These are phyloP conservation scores for Xylaria longipes DNA, from an alignment of 495 filamentous ascomycete species.

Conservation along the genomic window DNA sequence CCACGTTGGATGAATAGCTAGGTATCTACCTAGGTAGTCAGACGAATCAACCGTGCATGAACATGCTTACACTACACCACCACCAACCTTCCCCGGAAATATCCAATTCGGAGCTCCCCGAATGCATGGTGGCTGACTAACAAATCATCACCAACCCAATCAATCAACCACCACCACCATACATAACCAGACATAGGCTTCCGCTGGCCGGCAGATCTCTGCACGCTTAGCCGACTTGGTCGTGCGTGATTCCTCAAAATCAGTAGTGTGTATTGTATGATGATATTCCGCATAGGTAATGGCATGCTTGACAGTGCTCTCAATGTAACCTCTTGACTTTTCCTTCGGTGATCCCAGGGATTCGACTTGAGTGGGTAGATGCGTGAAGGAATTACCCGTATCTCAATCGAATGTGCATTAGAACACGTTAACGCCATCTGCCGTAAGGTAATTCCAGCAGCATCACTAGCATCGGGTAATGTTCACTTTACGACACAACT, in stretches of 20 bases:
- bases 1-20: neutral
- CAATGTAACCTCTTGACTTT: neutral
- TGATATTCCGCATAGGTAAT: neutral
- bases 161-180: neutral
- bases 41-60: neutral
- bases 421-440: neutral
- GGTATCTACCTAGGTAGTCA: neutral
- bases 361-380: neutral
- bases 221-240: neutral
- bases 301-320: neutral
- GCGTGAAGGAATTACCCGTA: neutral
- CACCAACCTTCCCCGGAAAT: neutral
- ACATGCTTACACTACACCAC: neutral
- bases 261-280: neutral
- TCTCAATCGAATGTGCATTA: neutral
- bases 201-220: neutral
- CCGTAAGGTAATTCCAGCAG: neutral
- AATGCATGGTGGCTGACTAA: slow-evolving; percentile 10
- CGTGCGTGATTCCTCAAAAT: neutral
- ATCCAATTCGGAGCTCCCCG: neutral
- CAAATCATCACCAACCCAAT: neutral
- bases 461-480: neutral
- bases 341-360: neutral
- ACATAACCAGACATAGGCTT: neutral
- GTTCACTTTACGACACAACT: neutral